Percentiles rank a stretch among this genome's conserved stretches.
Conservation (phyloP, 768 basidiomycete genomes). For the Tricholoma saponaceum region DNA sequence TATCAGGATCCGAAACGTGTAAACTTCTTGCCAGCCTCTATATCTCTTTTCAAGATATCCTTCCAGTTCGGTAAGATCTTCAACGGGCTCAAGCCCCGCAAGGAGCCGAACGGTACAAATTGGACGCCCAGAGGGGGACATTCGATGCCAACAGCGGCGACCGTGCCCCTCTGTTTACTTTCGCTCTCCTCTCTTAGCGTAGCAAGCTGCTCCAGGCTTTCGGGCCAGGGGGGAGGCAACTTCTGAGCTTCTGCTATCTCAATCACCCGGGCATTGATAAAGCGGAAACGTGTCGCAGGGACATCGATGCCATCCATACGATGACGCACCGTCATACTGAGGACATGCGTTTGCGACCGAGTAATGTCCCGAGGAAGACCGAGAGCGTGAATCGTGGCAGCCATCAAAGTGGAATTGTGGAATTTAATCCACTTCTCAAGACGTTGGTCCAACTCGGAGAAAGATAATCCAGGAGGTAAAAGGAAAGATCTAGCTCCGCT, state of each 20-base stretch:
- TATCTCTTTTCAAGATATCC: not conserved
- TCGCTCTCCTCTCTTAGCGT: slow-evolving; percentile 23
- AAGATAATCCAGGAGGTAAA: slow-evolving; percentile 19
- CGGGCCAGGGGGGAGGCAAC: slow-evolving; percentile 20
- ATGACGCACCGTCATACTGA: slow-evolving; percentile 6
- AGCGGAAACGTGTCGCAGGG: slow-evolving; percentile 23
- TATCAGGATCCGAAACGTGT: not conserved
- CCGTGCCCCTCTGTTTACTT: slow-evolving; percentile 14
- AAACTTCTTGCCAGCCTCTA: slow-evolving; percentile 8
- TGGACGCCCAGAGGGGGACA: slow-evolving; percentile 26
- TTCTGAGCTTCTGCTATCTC: slow-evolving; percentile 15
- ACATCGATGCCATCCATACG: slow-evolving; percentile 19
- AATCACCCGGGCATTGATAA: slow-evolving; percentile 18
- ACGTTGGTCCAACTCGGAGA: slow-evolving; percentile 24
- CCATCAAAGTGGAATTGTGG: slow-evolving; percentile 24
- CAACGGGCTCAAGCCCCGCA: slow-evolving; percentile 15
- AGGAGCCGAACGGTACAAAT: slow-evolving; percentile 28
- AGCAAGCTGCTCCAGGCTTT: slow-evolving; percentile 15
- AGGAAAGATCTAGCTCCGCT: not conserved
- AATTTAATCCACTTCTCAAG: slow-evolving; percentile 30
- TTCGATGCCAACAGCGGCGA: slow-evolving; percentile 23
- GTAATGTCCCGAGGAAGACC: slow-evolving; percentile 20
- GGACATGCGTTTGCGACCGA: slow-evolving; percentile 12
- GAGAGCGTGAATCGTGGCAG: slow-evolving; percentile 25
- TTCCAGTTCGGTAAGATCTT: slow-evolving; percentile 5